A percentile compares a stretch with the other conserved stretches of the same genome.
Evolutionary conservation across 2,329 filamentous ascomycete genomes (phyloP).

Genomic region (Trichoderma sp.): DNA sequence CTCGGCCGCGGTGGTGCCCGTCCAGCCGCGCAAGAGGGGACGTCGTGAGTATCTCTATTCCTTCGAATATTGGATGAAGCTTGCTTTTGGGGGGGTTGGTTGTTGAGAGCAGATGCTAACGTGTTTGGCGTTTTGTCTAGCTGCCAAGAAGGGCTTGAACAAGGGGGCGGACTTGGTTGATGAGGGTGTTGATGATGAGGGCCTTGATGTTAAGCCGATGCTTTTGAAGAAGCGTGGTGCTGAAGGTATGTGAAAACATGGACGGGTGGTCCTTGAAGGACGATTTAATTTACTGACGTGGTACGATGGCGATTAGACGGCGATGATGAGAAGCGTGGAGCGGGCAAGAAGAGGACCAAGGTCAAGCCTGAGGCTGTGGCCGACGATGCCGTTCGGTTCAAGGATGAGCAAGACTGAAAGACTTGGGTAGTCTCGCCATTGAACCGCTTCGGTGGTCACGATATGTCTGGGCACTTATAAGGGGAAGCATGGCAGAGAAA

Average conservation of each 20-base stretch:
- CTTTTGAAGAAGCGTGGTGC: background rate
- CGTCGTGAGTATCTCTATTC: background rate
- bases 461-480: background rate
- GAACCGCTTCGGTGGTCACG: background rate
- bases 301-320: background rate
- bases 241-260: conserved; percentile 5
- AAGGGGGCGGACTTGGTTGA: background rate
- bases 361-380: background rate
- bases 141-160: background rate
- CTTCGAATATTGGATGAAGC: background rate
- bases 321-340: background rate
- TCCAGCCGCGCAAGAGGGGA: conserved; percentile 25
- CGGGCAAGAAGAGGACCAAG: background rate
- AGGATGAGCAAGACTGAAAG: background rate
- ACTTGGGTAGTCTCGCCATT: background rate
- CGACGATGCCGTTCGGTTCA: background rate
- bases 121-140: background rate
- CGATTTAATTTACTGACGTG: background rate
- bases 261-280: no score
- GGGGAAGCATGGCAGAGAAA: background rate
- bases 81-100: no score
- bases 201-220: background rate
- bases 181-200: background rate
- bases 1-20: background rate
- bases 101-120: background rate